Evolutionary conservation across 805 yeast species (phyloP).

Genomic region (Yamadazyma olivae): DNA sequence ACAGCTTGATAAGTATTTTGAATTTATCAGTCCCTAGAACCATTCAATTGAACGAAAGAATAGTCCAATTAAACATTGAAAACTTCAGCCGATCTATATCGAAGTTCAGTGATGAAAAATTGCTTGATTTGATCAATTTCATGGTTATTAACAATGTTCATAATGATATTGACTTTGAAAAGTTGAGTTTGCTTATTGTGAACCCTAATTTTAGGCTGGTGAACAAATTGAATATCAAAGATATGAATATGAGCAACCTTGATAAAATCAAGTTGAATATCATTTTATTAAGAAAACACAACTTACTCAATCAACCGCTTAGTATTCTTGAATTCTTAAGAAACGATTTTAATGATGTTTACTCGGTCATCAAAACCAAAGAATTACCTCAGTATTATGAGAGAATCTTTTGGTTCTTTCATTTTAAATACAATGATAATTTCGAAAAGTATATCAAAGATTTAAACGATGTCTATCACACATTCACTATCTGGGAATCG

Average conservation of each 20-base stretch:
- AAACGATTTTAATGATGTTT: slow-evolving; percentile 22
- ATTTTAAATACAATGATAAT: slow-evolving; percentile 28
- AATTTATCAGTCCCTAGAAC: background rate
- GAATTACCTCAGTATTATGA: slow-evolving; percentile 35
- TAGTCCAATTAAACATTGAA: background rate
- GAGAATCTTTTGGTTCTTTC: slow-evolving; percentile 39
- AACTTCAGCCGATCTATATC: background rate
- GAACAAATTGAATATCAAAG: slow-evolving; percentile 7
- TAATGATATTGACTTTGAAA: slow-evolving; percentile 2
- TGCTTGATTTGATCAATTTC: slow-evolving; percentile 12
- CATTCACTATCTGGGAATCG: slow-evolving; percentile 39
- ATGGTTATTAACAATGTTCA: slow-evolving; percentile 23
- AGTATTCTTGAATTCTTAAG: slow-evolving; percentile 27
- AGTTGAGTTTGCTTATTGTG: background rate
- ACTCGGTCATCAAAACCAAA: slow-evolving; percentile 19
- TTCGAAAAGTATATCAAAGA: slow-evolving; percentile 21
- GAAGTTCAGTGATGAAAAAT: background rate
- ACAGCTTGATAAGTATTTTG: background rate
- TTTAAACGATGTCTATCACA: slow-evolving; percentile 14
- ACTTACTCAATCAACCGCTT: slow-evolving; percentile 31
- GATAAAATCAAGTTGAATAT: slow-evolving; percentile 21
- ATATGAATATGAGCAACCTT: background rate
- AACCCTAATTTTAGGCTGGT: background rate
- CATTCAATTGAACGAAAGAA: background rate
- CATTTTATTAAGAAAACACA: slow-evolving; percentile 33